Conservation (phyloP, 169 alveolate species). For the Eimeria nieschulzi region DNA sequence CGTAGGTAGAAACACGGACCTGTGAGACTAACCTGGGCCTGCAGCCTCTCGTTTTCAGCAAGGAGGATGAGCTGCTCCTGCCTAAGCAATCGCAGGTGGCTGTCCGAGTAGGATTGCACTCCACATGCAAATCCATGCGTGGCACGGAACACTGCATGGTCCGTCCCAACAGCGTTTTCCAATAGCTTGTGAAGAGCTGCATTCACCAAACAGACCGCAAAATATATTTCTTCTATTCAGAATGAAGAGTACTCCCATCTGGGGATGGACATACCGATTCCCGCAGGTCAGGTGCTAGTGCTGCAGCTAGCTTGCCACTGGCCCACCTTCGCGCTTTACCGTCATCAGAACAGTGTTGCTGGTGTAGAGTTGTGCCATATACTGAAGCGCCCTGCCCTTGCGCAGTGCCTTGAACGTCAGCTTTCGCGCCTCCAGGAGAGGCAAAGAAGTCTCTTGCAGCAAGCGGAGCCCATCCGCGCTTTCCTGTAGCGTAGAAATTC, state of each 20-base stretch:
- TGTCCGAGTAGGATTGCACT: slow-evolving; percentile 65
- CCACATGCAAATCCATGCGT: slow-evolving; percentile 62
- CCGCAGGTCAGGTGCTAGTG: background rate
- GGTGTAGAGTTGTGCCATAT: slow-evolving; percentile 67
- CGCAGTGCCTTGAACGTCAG: slow-evolving; percentile 73
- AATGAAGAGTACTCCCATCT: no score
- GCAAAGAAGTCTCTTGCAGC: slow-evolving; percentile 65
- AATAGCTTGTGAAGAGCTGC: slow-evolving; percentile 53
- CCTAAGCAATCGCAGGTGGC: slow-evolving; percentile 80
- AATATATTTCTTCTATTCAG: no score
- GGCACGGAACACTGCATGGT: slow-evolving; percentile 62
- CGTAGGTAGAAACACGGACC: background rate
- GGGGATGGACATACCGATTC: no score
- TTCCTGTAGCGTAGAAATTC: background rate
- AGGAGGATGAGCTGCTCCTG: slow-evolving; percentile 81
- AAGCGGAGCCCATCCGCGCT: slow-evolving; percentile 45
- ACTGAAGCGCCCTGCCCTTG: slow-evolving; percentile 74
- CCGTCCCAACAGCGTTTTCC: slow-evolving; percentile 63
- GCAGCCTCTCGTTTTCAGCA: slow-evolving; percentile 82
- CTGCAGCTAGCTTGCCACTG: background rate
- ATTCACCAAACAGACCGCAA: background rate
- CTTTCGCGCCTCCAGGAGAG: slow-evolving; percentile 72
- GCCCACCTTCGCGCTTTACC: slow-evolving; percentile 64
- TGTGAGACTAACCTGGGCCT: slow-evolving; percentile 72
- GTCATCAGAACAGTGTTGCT: slow-evolving; percentile 27